A percentile compares a stretch with the other conserved stretches of the same genome.
Conservation (phyloP, 2,329 filamentous ascomycete species). For the Botryosphaeria agaves region DNA sequence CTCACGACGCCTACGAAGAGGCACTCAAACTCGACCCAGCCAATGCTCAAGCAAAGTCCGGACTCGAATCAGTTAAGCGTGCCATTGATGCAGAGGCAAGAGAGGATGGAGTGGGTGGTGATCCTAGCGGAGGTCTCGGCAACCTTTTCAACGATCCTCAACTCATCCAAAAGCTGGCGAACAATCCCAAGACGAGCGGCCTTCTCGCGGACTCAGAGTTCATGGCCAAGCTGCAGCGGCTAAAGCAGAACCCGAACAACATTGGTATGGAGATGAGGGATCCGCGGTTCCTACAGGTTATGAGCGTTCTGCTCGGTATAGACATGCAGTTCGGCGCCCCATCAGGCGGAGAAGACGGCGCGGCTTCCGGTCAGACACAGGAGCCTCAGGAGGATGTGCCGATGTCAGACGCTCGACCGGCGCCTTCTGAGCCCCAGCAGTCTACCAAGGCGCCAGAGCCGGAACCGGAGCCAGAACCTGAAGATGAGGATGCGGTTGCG, state of each 20-base stretch:
- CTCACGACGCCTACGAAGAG: slow-evolving; percentile 80
- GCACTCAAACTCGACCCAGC: slow-evolving; percentile 83
- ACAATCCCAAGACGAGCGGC: slow-evolving; percentile 79
- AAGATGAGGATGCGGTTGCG: slow-evolving; percentile 68
- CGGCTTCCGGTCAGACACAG: slow-evolving; percentile 18
- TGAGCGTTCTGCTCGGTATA: slow-evolving; percentile 84
- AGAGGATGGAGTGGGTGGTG: slow-evolving; percentile 41
- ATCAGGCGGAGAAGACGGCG: slow-evolving; percentile 13
- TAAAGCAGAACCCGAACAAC: slow-evolving; percentile 66
- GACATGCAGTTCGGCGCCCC: slow-evolving; percentile 61
- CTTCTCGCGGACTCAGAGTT: slow-evolving; percentile 71
- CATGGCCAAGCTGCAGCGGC: slow-evolving; percentile 72
- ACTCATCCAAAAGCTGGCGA: slow-evolving; percentile 75
- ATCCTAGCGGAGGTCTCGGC: slow-evolving; percentile 62
- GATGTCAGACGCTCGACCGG: slow-evolving; percentile 54
- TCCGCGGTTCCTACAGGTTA: slow-evolving; percentile 80
- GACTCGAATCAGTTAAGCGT: slow-evolving; percentile 67
- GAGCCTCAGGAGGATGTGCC: slow-evolving; percentile 54
- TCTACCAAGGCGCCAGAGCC: slow-evolving; percentile 40
- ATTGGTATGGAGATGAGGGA: slow-evolving; percentile 72
- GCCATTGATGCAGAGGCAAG: slow-evolving; percentile 66
- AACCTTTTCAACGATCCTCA: slow-evolving; percentile 90
- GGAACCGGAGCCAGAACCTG: slow-evolving; percentile 46
- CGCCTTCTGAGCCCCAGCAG: slow-evolving; percentile 25
- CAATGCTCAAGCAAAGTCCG: slow-evolving; percentile 86